These are phyloP conservation scores for Westerdykella sp. DNA, from an alignment of 2,329 filamentous ascomycete genomes.

Conservation along the genomic window DNA sequence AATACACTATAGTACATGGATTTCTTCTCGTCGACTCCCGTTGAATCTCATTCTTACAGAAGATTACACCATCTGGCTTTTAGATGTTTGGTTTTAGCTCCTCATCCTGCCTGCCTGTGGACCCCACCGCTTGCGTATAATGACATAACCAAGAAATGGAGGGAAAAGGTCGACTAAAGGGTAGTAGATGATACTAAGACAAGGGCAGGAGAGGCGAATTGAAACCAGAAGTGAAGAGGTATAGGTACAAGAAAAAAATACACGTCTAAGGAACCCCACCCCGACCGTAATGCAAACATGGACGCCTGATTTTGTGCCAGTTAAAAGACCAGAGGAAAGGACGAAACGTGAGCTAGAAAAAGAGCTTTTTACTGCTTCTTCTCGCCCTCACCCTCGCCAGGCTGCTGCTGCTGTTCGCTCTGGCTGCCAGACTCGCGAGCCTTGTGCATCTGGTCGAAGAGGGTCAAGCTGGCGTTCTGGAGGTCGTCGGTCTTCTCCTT, in stretches of 20 bases:
- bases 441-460: conserved; percentile 99
- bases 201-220: conserved; percentile 12
- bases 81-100: background rate
- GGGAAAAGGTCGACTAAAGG: conserved; percentile 13
- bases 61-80: background rate
- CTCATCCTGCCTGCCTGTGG: background rate
- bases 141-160: conserved; percentile 9
- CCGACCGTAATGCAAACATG: conserved; percentile 29
- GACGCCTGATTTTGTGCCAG: conserved; percentile 34
- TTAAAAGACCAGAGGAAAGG: conserved; percentile 17
- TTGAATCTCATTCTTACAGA: background rate
- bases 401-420: conserved; percentile 35
- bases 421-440: conserved; percentile 60
- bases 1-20: background rate
- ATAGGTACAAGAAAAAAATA: conserved; percentile 31
- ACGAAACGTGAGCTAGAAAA: conserved; percentile 13
- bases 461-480: conserved; percentile 87
- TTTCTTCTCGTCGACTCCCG: background rate
- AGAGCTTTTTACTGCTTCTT: conserved; percentile 57
- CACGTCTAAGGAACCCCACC: conserved; percentile 31
- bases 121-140: conserved; percentile 6
- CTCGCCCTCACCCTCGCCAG: conserved; percentile 54
- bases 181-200: conserved; percentile 26
- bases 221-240: conserved; percentile 29
- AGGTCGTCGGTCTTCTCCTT: conserved; percentile 99